Conservation (phyloP, 1,284 basidiomycete species). For the Cutaneotrichosporon cutaneum region DNA sequence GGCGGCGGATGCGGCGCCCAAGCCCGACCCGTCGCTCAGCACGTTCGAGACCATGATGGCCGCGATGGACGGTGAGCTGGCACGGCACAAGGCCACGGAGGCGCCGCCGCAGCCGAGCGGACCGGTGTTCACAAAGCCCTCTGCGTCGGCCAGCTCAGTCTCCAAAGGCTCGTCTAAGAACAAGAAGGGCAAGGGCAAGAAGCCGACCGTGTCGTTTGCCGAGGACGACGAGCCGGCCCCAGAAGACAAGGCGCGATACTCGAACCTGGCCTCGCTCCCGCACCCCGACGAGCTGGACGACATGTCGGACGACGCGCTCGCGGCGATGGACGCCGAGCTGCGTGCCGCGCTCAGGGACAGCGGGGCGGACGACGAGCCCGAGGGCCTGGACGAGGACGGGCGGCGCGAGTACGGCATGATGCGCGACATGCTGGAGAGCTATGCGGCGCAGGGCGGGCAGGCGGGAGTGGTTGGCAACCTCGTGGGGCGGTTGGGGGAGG, state of each 20-base stretch:
- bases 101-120: constrained; percentile 6
- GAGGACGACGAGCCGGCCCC: neutral
- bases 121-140: constrained; percentile 2
- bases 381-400: constrained; percentile 57
- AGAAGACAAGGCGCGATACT: neutral
- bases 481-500: constrained; percentile 63
- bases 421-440: constrained; percentile 92
- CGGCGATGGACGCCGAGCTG: constrained; percentile 82
- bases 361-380: constrained; percentile 37
- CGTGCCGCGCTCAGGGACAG: constrained; percentile 62
- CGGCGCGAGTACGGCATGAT: constrained; percentile 82
- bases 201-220: constrained; percentile 2
- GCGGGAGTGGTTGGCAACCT: constrained; percentile 86
- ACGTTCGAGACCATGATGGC: constrained; percentile 93
- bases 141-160: no score
- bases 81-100: constrained; percentile 28
- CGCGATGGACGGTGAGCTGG: constrained; percentile 83
- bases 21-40: constrained; percentile 66
- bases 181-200: constrained; percentile 2
- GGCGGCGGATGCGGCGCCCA: neutral
- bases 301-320: constrained; percentile 62
- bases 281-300: constrained; percentile 56
- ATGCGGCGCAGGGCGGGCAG: constrained; percentile 79
- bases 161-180: constrained; percentile 14
- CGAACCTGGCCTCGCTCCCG: constrained; percentile 30